Percentiles rank a stretch among this genome's conserved stretches.
Evolutionary conservation across 495 filamentous ascomycete genomes (phyloP).

Genomic region (Podospora australis): DNA sequence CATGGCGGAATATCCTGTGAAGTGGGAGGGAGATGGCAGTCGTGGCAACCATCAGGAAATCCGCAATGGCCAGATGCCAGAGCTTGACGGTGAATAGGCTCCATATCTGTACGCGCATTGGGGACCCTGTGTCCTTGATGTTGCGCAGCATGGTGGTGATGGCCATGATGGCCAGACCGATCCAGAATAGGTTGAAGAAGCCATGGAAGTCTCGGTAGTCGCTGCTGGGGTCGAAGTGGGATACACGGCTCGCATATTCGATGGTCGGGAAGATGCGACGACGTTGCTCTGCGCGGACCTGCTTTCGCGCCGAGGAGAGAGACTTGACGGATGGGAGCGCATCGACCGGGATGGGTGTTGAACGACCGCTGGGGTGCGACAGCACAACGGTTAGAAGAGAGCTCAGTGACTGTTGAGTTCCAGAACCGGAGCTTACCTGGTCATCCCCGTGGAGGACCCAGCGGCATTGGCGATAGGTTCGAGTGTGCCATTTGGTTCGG

Average conservation of each 20-base stretch:
- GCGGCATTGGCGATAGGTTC: slow-evolving; percentile 25
- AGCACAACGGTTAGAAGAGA: background rate
- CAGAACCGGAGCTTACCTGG: slow-evolving; percentile 27
- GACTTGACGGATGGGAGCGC: slow-evolving; percentile 84
- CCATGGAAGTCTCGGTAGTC: slow-evolving; percentile 92
- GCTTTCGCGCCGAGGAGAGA: slow-evolving; percentile 75
- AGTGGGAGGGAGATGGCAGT: slow-evolving; percentile 68
- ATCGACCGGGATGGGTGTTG: slow-evolving; percentile 85
- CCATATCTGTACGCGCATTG: slow-evolving; percentile 80
- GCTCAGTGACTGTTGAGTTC: slow-evolving; percentile 8
- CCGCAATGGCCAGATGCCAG: slow-evolving; percentile 77
- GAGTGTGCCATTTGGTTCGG: slow-evolving; percentile 28
- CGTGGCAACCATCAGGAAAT: slow-evolving; percentile 73
- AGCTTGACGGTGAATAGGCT: slow-evolving; percentile 77
- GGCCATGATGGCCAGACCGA: slow-evolving; percentile 92
- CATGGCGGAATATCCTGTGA: slow-evolving; percentile 57
- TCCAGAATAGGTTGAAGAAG: slow-evolving; percentile 98
- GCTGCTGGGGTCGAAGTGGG: slow-evolving; percentile 89
- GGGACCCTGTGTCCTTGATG: slow-evolving; percentile 86
- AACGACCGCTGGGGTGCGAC: slow-evolving; percentile 56
- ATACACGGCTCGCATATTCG: slow-evolving; percentile 85
- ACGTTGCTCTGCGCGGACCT: slow-evolving; percentile 73
- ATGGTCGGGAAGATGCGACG: slow-evolving; percentile 92
- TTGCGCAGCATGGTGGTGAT: slow-evolving; percentile 87
- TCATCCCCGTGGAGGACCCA: slow-evolving; percentile 21